Base-by-base conservation (phyloP, 768 basidiomycete species). In the Pulveroboletus sp. region DNA sequence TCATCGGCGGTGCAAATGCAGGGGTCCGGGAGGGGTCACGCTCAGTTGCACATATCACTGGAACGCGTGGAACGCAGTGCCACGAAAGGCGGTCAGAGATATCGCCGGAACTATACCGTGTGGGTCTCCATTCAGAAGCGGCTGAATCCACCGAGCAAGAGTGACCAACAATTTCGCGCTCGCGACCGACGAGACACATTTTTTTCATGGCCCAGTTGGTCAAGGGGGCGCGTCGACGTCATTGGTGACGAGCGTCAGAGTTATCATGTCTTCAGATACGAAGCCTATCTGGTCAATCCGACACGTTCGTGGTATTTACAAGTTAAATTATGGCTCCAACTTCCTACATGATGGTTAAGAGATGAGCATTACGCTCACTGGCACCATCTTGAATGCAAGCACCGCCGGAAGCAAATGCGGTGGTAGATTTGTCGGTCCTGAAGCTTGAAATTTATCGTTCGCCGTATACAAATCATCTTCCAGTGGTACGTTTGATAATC, bases 251-350 rank as follows among this genome's bases (percentile, higher is more conserved):
- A 62, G 55, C 13, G 60, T 61, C 38, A 61, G 45, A 13, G 24
- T 35, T 7, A 69, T 73, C 71, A 73, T 73, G 39, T 71, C 72
- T 19, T 20, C 7, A 2, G 29, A 43, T 6, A 17, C 1, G 29
- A 11, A n/a, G n/a, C n/a, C n/a, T n/a, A n/a, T n/a, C n/a, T 19
- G 16, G 16, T 29, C 7, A 23, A 29, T 8, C 24, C 14, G 13
- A 43, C 19, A 11, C 17, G 26, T 20, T 12, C 14, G 29, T n/a
- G n/a, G 11, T 65, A 72, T 63, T 73, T 38, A 75, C 76, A 17
- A 77, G 58, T 49, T 78, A 64, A 59, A 75, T 71, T 72, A 80
- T 80, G 0, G 75, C 81, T 26, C 72, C 73, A 22, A 82, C 74
- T 20, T 71, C 64, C 38, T 68, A n/a, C n/a, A n/a, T n/a, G n/a